phyloP scores from a whole-genome alignment of 495 filamentous ascomycete species.

The Penicillium salamii region DNA sequence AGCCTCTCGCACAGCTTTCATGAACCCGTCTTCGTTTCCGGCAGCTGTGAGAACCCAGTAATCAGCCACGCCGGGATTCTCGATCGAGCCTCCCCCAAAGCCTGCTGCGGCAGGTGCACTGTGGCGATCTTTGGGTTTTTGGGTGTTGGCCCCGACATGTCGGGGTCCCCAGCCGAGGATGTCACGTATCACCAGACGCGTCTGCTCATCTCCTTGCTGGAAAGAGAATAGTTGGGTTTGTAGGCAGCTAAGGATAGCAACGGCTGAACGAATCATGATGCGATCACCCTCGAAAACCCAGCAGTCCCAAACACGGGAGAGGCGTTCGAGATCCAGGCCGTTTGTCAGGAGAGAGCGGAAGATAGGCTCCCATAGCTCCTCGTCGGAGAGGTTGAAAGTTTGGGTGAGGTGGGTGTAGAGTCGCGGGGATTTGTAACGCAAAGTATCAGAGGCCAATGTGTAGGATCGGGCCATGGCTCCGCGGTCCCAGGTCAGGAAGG shows the following conservation, averaged over 20 bases:
- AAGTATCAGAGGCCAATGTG: slow-evolving; percentile 64
- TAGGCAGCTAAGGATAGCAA: slow-evolving; percentile 64
- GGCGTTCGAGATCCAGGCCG: slow-evolving; percentile 66
- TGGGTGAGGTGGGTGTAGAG: slow-evolving; percentile 66
- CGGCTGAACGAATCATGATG: slow-evolving; percentile 71
- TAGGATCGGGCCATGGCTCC: slow-evolving; percentile 71
- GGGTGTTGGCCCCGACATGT: slow-evolving; percentile 28
- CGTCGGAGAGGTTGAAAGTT: slow-evolving; percentile 41
- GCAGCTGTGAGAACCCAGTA: slow-evolving; percentile 44
- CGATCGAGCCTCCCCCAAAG: slow-evolving; percentile 40
- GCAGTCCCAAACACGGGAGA: slow-evolving; percentile 84
- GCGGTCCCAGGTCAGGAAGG: slow-evolving; percentile 78
- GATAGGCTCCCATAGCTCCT: slow-evolving; percentile 55
- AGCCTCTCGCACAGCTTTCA: slow-evolving; percentile 62
- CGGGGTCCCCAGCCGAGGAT: slow-evolving; percentile 54
- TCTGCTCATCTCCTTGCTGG: slow-evolving; percentile 42
- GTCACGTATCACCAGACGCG: slow-evolving; percentile 32
- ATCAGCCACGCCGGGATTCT: slow-evolving; percentile 37
- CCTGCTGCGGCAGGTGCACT: slow-evolving; percentile 40
- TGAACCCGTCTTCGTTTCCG: slow-evolving; percentile 66
- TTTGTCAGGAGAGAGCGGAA: slow-evolving; percentile 57
- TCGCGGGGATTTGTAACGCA: slow-evolving; percentile 68
- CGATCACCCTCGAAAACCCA: slow-evolving; percentile 92
- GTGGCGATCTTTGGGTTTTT: slow-evolving; percentile 38
- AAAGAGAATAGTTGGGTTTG: slow-evolving; percentile 62